These are phyloP conservation scores for Aspergillus oerlinghausenensis DNA, from an alignment of 2,329 filamentous ascomycete species.

Conservation along the genomic window DNA sequence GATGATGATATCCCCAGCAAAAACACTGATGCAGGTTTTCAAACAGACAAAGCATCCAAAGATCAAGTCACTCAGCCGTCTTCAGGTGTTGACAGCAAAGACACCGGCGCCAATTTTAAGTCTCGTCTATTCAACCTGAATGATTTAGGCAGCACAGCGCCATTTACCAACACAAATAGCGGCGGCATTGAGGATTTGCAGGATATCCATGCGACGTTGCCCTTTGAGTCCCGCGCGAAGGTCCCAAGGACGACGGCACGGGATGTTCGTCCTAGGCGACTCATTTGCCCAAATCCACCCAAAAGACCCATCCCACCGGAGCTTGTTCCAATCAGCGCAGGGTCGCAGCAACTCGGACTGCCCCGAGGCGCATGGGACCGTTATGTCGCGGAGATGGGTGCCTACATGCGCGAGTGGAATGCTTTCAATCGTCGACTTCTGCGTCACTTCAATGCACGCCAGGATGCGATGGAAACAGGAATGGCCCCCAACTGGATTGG, in stretches of 20 bases:
- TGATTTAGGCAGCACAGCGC: conserved; percentile 47
- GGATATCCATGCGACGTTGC: conserved; percentile 51
- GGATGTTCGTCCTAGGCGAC: conserved; percentile 31
- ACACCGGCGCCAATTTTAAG: conserved; percentile 6
- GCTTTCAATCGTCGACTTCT: conserved; percentile 53
- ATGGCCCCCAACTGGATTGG: conserved; percentile 49
- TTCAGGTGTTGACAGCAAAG: conserved; percentile 8
- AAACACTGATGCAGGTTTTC: conserved; percentile 1
- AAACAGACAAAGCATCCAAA: conserved; percentile 6
- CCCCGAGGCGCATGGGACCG: conserved; percentile 46
- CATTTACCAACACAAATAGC: conserved; percentile 44
- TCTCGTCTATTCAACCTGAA: conserved; percentile 42
- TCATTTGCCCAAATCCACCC: conserved; percentile 50
- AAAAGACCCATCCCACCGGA: conserved; percentile 42
- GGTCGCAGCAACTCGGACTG: conserved; percentile 35
- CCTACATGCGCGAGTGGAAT: conserved; percentile 55
- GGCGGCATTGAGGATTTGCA: conserved; percentile 50
- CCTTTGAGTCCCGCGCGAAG: conserved; percentile 54
- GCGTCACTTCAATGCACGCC: conserved; percentile 51
- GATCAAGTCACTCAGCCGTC: conserved; percentile 4
- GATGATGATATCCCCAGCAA: conserved; percentile 33
- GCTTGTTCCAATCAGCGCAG: conserved; percentile 14
- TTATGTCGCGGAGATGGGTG: conserved; percentile 51
- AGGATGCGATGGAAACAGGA: conserved; percentile 44
- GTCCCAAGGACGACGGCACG: conserved; percentile 39